A percentile compares a stretch with the other conserved stretches of the same genome.
These are phyloP conservation scores for Fusarium sp. DNA, from an alignment of 2,329 filamentous ascomycete genomes.

Conservation along the genomic window DNA sequence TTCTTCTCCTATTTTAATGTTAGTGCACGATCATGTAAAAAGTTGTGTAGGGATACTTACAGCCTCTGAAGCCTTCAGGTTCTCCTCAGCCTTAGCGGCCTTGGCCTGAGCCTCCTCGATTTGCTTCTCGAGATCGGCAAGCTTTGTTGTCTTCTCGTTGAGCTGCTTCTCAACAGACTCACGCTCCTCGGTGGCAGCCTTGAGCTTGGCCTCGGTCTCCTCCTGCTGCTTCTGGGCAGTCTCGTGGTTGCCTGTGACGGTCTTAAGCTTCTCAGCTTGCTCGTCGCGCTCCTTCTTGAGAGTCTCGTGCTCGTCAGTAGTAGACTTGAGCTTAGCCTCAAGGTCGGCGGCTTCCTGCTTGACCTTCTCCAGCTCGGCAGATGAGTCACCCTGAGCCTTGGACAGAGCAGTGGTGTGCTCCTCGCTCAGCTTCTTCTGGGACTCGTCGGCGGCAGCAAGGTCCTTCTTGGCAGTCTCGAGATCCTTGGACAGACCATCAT, in stretches of 20 bases:
- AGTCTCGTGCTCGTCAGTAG: constrained; percentile 39
- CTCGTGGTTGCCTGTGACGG: constrained; percentile 32
- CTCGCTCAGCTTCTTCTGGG: constrained; percentile 46
- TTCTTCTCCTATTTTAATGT: constrained; percentile 44
- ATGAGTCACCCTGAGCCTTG: constrained; percentile 45
- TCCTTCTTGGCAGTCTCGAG: constrained; percentile 51
- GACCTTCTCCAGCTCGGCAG: constrained; percentile 39
- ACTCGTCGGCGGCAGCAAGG: constrained; percentile 43
- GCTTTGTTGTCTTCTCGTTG: constrained; percentile 49
- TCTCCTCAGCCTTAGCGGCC: constrained; percentile 53
- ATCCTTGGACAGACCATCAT: constrained; percentile 45
- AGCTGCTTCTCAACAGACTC: constrained; percentile 49
- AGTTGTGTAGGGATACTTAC: constrained; percentile 43
- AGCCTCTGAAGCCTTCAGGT: constrained; percentile 51
- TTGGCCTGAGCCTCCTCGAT: constrained; percentile 54
- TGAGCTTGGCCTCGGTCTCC: constrained; percentile 45
- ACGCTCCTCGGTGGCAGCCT: constrained; percentile 46
- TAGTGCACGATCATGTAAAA: neutral
- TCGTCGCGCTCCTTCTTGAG: constrained; percentile 43
- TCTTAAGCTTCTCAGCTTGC: constrained; percentile 40
- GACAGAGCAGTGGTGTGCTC: constrained; percentile 38
- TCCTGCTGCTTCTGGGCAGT: constrained; percentile 38
- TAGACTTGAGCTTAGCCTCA: constrained; percentile 47
- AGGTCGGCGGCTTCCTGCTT: constrained; percentile 36
- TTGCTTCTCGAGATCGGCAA: constrained; percentile 50